A percentile compares a stretch with the other conserved stretches of the same genome.
phyloP scores from a whole-genome alignment of 225 moss, liverwort and hornwort species.

The Neckera pumila region DNA sequence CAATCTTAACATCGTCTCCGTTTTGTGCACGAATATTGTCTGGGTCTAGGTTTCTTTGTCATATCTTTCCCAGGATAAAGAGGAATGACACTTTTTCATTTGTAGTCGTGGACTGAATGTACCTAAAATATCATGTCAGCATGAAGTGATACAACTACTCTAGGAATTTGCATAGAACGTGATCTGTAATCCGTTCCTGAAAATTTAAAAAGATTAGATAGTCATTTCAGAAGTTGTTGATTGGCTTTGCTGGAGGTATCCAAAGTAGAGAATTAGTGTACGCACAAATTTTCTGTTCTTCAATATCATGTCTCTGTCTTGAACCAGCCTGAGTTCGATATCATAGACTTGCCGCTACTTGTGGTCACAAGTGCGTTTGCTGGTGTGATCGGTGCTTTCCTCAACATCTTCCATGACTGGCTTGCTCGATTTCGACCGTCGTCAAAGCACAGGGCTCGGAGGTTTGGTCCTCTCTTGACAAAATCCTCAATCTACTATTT shows the following conservation, averaged over 20 bases:
- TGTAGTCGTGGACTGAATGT: background rate
- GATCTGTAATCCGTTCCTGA: background rate
- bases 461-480: slow-evolving; percentile 12
- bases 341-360: slow-evolving; percentile 60
- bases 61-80: background rate
- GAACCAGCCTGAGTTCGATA: slow-evolving; percentile 51
- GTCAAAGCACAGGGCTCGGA: slow-evolving; percentile 21
- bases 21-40: background rate
- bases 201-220: background rate
- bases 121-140: background rate
- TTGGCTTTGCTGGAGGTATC: background rate
- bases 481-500: background rate
- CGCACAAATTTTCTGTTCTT: background rate
- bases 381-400: slow-evolving; percentile 51
- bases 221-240: background rate
- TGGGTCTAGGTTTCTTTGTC: background rate
- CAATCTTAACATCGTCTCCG: background rate
- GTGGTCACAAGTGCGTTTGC: slow-evolving; percentile 52
- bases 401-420: slow-evolving; percentile 56
- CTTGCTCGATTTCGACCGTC: slow-evolving; percentile 43
- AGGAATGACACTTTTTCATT: background rate
- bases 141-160: background rate
- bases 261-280: background rate
- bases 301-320: background rate
- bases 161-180: background rate